Percentiles rank a stretch among this genome's conserved stretches.
phyloP scores from a whole-genome alignment of 2,329 filamentous ascomycete genomes.

The Arachnomyces sp. region DNA sequence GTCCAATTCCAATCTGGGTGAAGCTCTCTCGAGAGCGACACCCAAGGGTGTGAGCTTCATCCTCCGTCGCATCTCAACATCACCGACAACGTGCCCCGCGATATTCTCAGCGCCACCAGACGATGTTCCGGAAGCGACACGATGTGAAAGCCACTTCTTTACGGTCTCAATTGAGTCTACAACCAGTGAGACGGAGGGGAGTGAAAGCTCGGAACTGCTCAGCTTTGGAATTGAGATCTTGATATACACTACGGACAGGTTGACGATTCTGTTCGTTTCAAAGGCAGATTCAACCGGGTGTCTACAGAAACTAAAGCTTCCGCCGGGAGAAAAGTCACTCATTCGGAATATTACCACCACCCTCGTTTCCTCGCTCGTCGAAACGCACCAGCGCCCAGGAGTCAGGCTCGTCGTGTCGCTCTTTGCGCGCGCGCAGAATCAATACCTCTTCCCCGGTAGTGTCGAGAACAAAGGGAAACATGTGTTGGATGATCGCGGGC shows the following conservation, averaged over 20 bases:
- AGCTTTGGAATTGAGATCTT: constrained; percentile 79
- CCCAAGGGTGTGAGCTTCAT: constrained; percentile 52
- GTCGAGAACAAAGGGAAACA: constrained; percentile 79
- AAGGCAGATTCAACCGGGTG: constrained; percentile 97
- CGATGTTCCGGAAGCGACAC: constrained; percentile 65
- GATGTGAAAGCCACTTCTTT: constrained; percentile 76
- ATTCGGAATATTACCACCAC: constrained; percentile 59
- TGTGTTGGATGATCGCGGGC: constrained; percentile 77
- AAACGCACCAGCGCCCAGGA: constrained; percentile 54
- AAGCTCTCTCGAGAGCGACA: constrained; percentile 45
- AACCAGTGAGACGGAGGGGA: constrained; percentile 15
- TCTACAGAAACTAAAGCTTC: constrained; percentile 53
- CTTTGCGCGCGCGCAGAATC: constrained; percentile 83
- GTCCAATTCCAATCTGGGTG: constrained; percentile 28
- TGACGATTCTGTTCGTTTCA: constrained; percentile 86
- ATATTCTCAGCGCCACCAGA: constrained; percentile 73
- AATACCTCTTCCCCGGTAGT: constrained; percentile 92
- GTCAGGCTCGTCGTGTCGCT: constrained; percentile 72
- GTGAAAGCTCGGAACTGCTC: constrained; percentile 47
- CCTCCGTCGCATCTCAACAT: constrained; percentile 80
- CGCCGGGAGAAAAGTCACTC: constrained; percentile 60
- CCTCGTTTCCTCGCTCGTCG: constrained; percentile 69
- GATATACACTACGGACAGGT: constrained; percentile 70
- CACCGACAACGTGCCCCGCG: constrained; percentile 62
- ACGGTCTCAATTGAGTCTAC: constrained; percentile 43